A percentile compares a stretch with the other conserved stretches of the same genome.
Evolutionary conservation across 768 basidiomycete genomes (phyloP).

Genomic region (Amanita rubescens): DNA sequence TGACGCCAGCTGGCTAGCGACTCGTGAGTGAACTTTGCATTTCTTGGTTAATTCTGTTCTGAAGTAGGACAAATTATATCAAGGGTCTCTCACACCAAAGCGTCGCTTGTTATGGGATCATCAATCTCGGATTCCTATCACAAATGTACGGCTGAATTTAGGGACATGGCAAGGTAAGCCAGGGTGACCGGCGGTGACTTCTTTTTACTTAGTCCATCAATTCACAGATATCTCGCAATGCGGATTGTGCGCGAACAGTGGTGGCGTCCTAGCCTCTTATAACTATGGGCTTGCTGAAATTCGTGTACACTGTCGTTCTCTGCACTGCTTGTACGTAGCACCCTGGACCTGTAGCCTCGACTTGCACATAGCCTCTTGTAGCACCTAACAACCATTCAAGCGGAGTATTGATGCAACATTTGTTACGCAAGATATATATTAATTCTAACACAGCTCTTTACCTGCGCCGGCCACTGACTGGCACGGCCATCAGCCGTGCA

Average conservation of each 20-base stretch:
- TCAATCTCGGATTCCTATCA: conserved; percentile 81
- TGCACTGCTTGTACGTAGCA: too few species aligned
- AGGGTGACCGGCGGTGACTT: neutral
- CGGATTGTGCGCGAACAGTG: conserved; percentile 55
- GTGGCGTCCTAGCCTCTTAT: too few species aligned
- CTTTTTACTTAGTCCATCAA: neutral
- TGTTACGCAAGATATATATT: neutral
- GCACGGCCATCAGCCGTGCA: neutral
- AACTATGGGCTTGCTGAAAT: too few species aligned
- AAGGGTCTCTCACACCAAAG: conserved; percentile 88
- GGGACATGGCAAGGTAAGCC: conserved; percentile 87
- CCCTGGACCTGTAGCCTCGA: too few species aligned
- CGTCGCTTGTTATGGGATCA: conserved; percentile 76
- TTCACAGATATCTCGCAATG: conserved; percentile 60
- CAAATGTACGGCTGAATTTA: conserved; percentile 65
- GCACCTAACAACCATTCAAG: too few species aligned
- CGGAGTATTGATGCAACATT: neutral
- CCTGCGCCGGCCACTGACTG: neutral
- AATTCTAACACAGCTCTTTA: neutral
- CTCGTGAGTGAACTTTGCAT: conserved; percentile 43
- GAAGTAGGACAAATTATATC: neutral
- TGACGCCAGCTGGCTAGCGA: conserved; percentile 40
- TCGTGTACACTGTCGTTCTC: too few species aligned
- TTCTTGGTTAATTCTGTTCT: neutral
- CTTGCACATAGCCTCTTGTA: too few species aligned